Base-by-base conservation (phyloP, 179 eudicot genomes). In the Silene vulgaris region DNA sequence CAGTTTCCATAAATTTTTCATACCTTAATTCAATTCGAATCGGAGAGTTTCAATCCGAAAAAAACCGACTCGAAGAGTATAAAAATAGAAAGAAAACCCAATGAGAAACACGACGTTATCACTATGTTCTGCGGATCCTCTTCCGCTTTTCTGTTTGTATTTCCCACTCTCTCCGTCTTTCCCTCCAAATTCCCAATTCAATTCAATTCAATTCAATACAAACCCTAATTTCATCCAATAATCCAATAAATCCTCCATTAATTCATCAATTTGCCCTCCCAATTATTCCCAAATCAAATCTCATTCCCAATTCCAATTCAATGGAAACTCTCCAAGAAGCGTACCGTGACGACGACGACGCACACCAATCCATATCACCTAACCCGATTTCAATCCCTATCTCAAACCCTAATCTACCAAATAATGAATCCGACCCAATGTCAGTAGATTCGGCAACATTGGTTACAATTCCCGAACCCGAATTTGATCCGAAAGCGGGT, bases 261-360 rank as follows among this genome's bases (percentile, higher is more conserved):
- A 12, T 52, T 12, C 17, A 52, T 16, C 59, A 52, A 52, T 52
- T 52, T 16, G 5, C 12, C 19, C 17, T 52, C 17, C 16, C 59
- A 52, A 52, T 13, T 52, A 52, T 14, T 52, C 14, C n/a, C 14
- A 12, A 8, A 35, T 35, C 8, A 35, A 35, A 35, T 35, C 40
- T 35, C 40, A 50, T 50, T 50, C 40, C 26, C 74, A 26, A 17
- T 8, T 71, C 29, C 29, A 40, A 40, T 40, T 52, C 20, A 26
- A 89, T 89, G 90, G 93, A 85, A 56, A 82, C 72, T 71, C 82
- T 88, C 8, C 84, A 43, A 72, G 79, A 84, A 16, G 69, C 85
- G 9, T 89, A 85, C 85, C 75, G 37, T 30, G 88, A 84, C 14
- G 84, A 80, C 1, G 84, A 80, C 48, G 83, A 82, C 14, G 7